Evolutionary conservation across 2,329 filamentous ascomycete species (phyloP), one percentile per base, ranked within the genome.

Genomic region (Gremmenia infestans): DNA sequence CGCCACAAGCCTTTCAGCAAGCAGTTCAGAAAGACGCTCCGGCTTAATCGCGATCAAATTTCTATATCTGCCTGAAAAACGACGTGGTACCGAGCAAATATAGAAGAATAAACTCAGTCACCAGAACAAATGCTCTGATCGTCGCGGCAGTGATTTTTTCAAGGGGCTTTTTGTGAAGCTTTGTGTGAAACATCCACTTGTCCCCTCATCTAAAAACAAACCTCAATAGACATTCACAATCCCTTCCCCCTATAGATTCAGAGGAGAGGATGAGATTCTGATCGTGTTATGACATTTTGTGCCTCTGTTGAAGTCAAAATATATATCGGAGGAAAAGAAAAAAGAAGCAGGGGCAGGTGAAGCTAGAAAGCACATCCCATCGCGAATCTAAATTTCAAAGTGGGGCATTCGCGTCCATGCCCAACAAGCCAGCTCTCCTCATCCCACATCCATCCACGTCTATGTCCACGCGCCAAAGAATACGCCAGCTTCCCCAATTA

Each of bases 21-120:
- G 78, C 80, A 84, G 81, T 84, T 86, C 89, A 86, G 92, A 85
- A 86, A 87, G 86, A 83, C 83, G 89, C 91, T 96, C 92, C 92
- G 91, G 92, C 92, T 97, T 96, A 96, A 94, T 96, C 87, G 90
- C 87, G 89, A 90, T 90, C 88, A 69, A 52, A 53, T 58, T 45
- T 54, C 82, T 72, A 73, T 96, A 82, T 96, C 79, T 87, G 91
- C 91, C 89, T 50, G 49, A 52, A 73, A 72, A 73, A 75, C 80
- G 83, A 88, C 85, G 81, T 81, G 80, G 79, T 88, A 94, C 91
- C 88, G 89, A 91, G 81, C 82, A 78, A 79, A 86, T 86, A 90
- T 80, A 73, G 80, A 70, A 74, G 72, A 71, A 67, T 73, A 78
- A 54, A 66, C 80, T 82, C 82, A 83, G 83, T 85, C 81, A 80